phyloP scores from a whole-genome alignment of 345 rosid genomes.

The Pistacia vera region DNA sequence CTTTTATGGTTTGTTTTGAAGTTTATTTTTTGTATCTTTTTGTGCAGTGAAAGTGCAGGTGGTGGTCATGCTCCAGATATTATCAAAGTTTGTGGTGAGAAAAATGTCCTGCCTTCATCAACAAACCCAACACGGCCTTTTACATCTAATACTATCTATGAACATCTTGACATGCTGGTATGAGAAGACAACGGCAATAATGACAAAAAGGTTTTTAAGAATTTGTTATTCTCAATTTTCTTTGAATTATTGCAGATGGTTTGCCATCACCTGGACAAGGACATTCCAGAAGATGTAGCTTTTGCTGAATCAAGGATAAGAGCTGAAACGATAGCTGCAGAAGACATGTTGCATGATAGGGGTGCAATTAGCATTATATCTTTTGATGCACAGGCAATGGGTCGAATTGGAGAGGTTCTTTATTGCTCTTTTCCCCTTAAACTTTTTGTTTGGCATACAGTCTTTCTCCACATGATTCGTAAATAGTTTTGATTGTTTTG shows the following conservation, averaged over 20 bases:
- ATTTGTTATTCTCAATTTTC: conserved; percentile 23
- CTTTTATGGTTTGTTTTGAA: conserved; percentile 8
- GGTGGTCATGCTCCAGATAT: conserved; percentile 99
- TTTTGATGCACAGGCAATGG: conserved; percentile 99
- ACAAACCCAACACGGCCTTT: conserved; percentile 94
- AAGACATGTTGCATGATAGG: conserved; percentile 96
- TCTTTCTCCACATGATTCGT: neutral
- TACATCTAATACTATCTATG: conserved; percentile 87
- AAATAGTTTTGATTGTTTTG: neutral
- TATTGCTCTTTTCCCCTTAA: neutral
- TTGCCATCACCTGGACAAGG: conserved; percentile 91
- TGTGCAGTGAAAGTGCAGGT: conserved; percentile 96
- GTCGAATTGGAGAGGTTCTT: conserved; percentile 93
- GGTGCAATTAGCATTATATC: conserved; percentile 97
- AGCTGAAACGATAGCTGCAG: conserved; percentile 97
- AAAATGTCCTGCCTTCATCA: conserved; percentile 92
- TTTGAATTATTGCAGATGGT: conserved; percentile 72
- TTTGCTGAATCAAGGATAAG: conserved; percentile 97
- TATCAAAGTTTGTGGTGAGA: conserved; percentile 91
- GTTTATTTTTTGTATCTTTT: conserved; percentile 15
- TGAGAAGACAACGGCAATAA: conserved; percentile 13
- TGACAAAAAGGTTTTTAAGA: neutral
- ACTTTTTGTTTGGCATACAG: neutral
- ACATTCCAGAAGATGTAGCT: conserved; percentile 97
- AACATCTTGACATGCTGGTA: conserved; percentile 99